Evolutionary conservation across 805 yeast genomes (phyloP), one percentile per base, ranked within the genome.

Genomic region (Myxozyma neglecta): DNA sequence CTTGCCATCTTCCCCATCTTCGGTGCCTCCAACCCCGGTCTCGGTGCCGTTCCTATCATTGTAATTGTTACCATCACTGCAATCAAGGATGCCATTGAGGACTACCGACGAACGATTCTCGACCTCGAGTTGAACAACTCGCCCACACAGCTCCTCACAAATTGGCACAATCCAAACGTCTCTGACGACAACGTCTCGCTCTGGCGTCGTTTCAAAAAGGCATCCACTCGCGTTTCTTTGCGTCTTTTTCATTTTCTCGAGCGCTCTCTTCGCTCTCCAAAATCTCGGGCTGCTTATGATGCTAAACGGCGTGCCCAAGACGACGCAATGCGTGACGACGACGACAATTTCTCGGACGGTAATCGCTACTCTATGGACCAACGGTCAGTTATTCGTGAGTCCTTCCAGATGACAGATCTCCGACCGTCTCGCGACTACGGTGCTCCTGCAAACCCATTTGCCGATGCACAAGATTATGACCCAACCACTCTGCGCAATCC

Each of bases 1-100:
- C 76, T 93, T 64, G 65, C 71, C 53, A 82, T 81, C 36, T 85
- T 86, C 73, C 79, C 84, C 64, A 83, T 88, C 50, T 88, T 88
- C 71, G 96, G 96, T 51, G 91, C 87, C 20, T 79, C 83, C 37
- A 79, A 79, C 61, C 91, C 94, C 0, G 93, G 85, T 1, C 76
- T 88, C 70, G 87, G 88, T 20, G 89, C 91, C 1, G 92, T 88
- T 39, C 96, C 96, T 2, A 81, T 88, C 71, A 86, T 88, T 72
- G 92, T 88, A 59, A 88, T 88, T 77, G 91, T 88, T 18, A 78
- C 80, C 57, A 77, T 88, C 65, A 88, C 94, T 1, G 92, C 90
- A 4, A 71, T 85, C 65, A 86, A 87, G 70, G 94, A 89, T 74
- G 92, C 87, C 0, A 78, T 88, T 67, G 96, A 88, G 74, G 96